Conservation (phyloP, 257 asterid genomes). For the Petunia axillaris region DNA sequence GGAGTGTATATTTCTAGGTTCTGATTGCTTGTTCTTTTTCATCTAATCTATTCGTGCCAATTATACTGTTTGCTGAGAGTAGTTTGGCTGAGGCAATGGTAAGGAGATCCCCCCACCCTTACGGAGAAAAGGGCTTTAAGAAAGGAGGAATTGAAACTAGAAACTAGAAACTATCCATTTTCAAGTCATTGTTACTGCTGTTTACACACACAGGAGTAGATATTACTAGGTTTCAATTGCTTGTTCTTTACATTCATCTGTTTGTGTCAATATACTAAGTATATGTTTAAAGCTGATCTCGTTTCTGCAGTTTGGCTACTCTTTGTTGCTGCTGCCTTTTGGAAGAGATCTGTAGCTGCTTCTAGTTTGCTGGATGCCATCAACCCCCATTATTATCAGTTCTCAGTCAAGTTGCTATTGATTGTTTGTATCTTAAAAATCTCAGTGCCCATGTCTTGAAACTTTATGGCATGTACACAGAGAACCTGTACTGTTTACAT, state of each 20-base stretch:
- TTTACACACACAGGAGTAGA: neutral
- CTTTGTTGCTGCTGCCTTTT: slow-evolving; percentile 25
- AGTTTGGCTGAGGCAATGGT: no score
- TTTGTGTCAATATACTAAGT: no score
- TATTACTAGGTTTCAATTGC: neutral
- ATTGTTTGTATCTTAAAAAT: neutral
- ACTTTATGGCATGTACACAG: neutral
- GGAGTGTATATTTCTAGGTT: neutral
- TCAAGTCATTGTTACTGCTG: no score
- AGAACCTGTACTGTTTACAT: neutral
- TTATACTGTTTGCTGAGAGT: no score
- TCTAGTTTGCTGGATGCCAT: slow-evolving; percentile 17
- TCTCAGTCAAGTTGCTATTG: neutral
- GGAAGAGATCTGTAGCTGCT: slow-evolving; percentile 31
- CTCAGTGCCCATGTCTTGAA: neutral
- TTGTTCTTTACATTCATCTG: neutral
- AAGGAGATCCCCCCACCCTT: no score
- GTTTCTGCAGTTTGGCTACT: slow-evolving; percentile 24
- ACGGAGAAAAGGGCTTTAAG: no score
- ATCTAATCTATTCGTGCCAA: no score
- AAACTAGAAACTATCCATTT: no score
- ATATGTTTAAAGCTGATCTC: neutral
- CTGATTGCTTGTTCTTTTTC: neutral
- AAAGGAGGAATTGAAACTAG: no score
- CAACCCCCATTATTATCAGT: neutral